Evolutionary conservation across 495 filamentous ascomycete genomes (phyloP).

Genomic region (Xanthoparmelia taractica): DNA sequence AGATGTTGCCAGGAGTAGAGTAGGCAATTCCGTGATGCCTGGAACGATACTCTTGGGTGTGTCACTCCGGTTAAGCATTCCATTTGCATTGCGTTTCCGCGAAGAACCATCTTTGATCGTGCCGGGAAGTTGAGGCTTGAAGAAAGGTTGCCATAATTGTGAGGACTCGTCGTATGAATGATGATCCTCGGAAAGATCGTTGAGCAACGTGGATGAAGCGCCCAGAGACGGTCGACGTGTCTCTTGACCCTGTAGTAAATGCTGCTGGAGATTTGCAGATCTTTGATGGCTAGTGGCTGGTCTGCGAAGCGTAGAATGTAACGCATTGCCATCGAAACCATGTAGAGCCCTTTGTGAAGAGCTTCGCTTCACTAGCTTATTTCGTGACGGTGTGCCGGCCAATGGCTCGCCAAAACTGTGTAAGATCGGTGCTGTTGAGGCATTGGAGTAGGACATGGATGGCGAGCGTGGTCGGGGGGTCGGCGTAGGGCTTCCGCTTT

Average conservation of each 20-base stretch:
- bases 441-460: conserved; percentile 62
- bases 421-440: conserved; percentile 60
- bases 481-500: conserved; percentile 54
- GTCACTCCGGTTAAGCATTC: conserved; percentile 24
- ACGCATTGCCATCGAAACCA: conserved; percentile 27
- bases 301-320: conserved; percentile 52
- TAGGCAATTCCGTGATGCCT: conserved; percentile 29
- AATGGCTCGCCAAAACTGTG: conserved; percentile 33
- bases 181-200: conserved; percentile 19
- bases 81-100: conserved; percentile 26
- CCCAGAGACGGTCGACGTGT: conserved; percentile 5
- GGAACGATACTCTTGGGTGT: conserved; percentile 31
- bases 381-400: conserved; percentile 50
- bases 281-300: conserved; percentile 86
- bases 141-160: conserved; percentile 41
- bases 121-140: conserved; percentile 33
- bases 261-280: conserved; percentile 53
- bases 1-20: conserved; percentile 37
- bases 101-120: conserved; percentile 33
- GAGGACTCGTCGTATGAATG: conserved; percentile 17
- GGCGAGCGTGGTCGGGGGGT: conserved; percentile 61
- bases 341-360: conserved; percentile 50
- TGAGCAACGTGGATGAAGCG: conserved; percentile 17
- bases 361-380: conserved; percentile 84
- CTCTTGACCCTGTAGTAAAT: conserved; percentile 17